Evolutionary conservation across 2,329 filamentous ascomycete genomes (phyloP).

Genomic region (Beauveria pseudobassiana): DNA sequence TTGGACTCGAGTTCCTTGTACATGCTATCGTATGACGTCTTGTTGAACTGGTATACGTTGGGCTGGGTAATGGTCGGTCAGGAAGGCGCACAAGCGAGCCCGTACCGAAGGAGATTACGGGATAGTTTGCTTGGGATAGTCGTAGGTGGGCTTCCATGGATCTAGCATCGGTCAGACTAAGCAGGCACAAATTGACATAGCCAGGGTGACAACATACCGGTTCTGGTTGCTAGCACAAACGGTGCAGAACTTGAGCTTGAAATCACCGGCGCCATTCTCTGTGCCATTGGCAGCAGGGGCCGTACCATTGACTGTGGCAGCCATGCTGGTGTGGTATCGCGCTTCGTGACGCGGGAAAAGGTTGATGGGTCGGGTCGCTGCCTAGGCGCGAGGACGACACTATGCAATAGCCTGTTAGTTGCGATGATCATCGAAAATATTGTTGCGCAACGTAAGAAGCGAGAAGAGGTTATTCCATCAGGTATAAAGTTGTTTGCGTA

Average conservation of each 20-base stretch:
- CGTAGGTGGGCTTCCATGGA: constrained; percentile 99
- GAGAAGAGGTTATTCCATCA: constrained; percentile 20
- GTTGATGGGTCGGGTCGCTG: constrained; percentile 1
- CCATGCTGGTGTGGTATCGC: constrained; percentile 25
- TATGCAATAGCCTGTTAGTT: not conserved
- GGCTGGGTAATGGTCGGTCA: constrained; percentile 82
- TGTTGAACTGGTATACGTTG: constrained; percentile 98
- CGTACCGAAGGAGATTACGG: constrained; percentile 97
- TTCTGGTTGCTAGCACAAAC: constrained; percentile 99
- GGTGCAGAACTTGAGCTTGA: constrained; percentile 93
- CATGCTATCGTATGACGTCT: constrained; percentile 90
- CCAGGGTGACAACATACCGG: constrained; percentile 48
- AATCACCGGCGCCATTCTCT: constrained; percentile 49
- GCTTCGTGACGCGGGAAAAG: constrained; percentile 12
- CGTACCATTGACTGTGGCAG: constrained; percentile 32
- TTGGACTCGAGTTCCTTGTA: constrained; percentile 84
- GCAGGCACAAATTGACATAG: not conserved
- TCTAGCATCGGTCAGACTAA: constrained; percentile 30
- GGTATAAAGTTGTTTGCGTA: constrained; percentile 45
- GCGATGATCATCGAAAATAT: not conserved
- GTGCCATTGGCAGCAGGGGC: constrained; percentile 33
- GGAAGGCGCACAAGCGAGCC: constrained; percentile 90
- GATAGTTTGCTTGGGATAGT: constrained; percentile 77
- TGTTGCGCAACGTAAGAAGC: not conserved
- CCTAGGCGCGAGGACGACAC: constrained; percentile 5